phyloP scores from a whole-genome alignment of 345 rosid genomes.

The Citrus reticulata region DNA sequence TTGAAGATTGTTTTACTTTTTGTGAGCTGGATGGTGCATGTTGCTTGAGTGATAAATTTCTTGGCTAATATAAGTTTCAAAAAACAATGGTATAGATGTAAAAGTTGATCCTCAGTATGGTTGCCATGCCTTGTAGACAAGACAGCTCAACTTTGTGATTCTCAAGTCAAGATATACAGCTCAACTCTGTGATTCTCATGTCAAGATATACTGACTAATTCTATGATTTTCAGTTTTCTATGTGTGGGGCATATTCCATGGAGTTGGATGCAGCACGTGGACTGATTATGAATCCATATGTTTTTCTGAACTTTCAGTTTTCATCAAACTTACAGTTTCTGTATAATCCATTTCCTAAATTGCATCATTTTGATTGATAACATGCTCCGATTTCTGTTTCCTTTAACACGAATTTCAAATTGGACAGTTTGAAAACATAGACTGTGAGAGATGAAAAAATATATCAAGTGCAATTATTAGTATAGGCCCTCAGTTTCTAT shows the following conservation, averaged over 20 bases:
- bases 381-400: background rate
- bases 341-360: background rate
- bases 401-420: background rate
- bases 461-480: background rate
- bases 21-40: background rate
- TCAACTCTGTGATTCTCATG: background rate
- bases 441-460: background rate
- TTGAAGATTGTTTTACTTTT: background rate
- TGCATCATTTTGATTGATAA: background rate
- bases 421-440: background rate
- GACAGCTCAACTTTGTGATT: background rate
- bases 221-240: background rate
- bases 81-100: background rate
- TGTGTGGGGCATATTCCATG: background rate
- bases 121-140: background rate
- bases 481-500: background rate
- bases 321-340: background rate
- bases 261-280: background rate
- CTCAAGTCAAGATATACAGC: background rate
- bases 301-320: background rate
- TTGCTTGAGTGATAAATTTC: background rate
- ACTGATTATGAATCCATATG: background rate
- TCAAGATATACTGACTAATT: background rate
- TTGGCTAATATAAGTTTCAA: background rate
- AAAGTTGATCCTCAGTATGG: background rate